Percentiles rank a stretch among this genome's conserved stretches.
Evolutionary conservation across 2,329 filamentous ascomycete genomes (phyloP).

Genomic region (Xylaria sp.): DNA sequence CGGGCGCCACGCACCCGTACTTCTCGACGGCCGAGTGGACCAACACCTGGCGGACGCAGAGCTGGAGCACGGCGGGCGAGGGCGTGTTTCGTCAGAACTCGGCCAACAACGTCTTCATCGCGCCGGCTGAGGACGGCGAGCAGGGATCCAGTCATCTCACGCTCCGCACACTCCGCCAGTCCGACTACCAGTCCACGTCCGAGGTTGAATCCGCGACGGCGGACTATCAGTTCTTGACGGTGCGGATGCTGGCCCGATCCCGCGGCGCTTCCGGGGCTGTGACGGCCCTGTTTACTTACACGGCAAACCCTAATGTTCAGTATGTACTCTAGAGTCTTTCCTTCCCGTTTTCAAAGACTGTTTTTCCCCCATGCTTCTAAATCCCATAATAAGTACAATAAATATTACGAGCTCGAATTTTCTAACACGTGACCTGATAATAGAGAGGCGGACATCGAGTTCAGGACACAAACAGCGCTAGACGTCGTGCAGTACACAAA

Average conservation of each 20-base stretch:
- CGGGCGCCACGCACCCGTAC: slow-evolving; percentile 47
- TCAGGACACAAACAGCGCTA: slow-evolving; percentile 58
- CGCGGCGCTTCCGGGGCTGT: slow-evolving; percentile 59
- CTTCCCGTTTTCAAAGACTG: not conserved
- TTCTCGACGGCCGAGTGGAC: slow-evolving; percentile 48
- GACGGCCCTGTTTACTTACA: slow-evolving; percentile 64
- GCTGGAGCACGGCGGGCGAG: slow-evolving; percentile 40
- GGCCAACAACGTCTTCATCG: slow-evolving; percentile 57
- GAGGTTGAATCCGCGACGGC: slow-evolving; percentile 56
- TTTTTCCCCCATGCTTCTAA: not conserved
- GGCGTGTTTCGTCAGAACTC: slow-evolving; percentile 52
- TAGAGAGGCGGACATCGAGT: slow-evolving; percentile 62
- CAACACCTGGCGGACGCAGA: slow-evolving; percentile 47
- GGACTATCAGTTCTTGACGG: slow-evolving; percentile 52
- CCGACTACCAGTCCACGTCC: slow-evolving; percentile 58
- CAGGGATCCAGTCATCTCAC: slow-evolving; percentile 55
- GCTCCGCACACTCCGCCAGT: slow-evolving; percentile 57
- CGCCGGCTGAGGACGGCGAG: slow-evolving; percentile 49
- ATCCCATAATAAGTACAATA: not conserved
- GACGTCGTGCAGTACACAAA: slow-evolving; percentile 67
- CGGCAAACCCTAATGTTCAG: slow-evolving; percentile 54
- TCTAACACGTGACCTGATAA: not conserved
- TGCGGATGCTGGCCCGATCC: slow-evolving; percentile 60
- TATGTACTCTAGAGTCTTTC: slow-evolving; percentile 2
- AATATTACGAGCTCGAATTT: not conserved